A percentile compares a stretch with the other conserved stretches of the same genome.
Evolutionary conservation across 805 yeast genomes (phyloP).

Genomic region (Ascoidea tarda): DNA sequence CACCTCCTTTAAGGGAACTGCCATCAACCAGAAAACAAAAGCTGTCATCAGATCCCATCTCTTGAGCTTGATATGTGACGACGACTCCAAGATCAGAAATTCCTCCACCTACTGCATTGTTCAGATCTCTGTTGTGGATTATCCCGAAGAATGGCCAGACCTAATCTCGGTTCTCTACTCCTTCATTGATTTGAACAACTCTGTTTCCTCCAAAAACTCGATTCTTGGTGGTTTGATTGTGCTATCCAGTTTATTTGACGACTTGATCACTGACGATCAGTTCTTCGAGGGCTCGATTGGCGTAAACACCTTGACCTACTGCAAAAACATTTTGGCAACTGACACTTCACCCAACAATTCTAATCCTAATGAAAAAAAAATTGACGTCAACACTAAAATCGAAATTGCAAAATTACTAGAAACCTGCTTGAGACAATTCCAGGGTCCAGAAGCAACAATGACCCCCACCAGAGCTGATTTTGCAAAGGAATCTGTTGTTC

Average conservation of each 20-base stretch:
- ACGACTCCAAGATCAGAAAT: conserved; percentile 43
- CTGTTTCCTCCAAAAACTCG: conserved; percentile 14
- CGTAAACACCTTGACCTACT: conserved; percentile 32
- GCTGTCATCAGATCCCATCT: conserved; percentile 32
- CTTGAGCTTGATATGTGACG: conserved; percentile 29
- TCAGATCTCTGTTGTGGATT: conserved; percentile 79
- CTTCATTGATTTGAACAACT: conserved; percentile 19
- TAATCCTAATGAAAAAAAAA: conserved; percentile 9
- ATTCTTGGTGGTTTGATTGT: conserved; percentile 44
- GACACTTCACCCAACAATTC: conserved; percentile 13
- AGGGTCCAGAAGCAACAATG: conserved; percentile 31
- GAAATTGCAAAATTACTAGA: conserved; percentile 38
- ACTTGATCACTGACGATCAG: conserved; percentile 73
- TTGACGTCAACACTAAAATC: conserved; percentile 26
- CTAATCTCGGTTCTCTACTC: conserved; percentile 35
- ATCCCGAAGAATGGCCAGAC: conserved; percentile 93
- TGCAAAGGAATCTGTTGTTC: conserved; percentile 1
- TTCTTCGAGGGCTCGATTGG: conserved; percentile 72
- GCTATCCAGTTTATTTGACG: conserved; percentile 70
- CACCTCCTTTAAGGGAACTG: conserved; percentile 56
- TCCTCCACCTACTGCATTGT: conserved; percentile 64
- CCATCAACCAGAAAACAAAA: conserved; percentile 41
- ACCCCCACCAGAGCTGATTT: conserved; percentile 19
- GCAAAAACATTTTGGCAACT: conserved; percentile 22
- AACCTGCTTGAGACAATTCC: conserved; percentile 37